A percentile compares a stretch with the other conserved stretches of the same genome.
Evolutionary conservation across 2,329 filamentous ascomycete genomes (phyloP).

Genomic region (Cordyceps javanica): DNA sequence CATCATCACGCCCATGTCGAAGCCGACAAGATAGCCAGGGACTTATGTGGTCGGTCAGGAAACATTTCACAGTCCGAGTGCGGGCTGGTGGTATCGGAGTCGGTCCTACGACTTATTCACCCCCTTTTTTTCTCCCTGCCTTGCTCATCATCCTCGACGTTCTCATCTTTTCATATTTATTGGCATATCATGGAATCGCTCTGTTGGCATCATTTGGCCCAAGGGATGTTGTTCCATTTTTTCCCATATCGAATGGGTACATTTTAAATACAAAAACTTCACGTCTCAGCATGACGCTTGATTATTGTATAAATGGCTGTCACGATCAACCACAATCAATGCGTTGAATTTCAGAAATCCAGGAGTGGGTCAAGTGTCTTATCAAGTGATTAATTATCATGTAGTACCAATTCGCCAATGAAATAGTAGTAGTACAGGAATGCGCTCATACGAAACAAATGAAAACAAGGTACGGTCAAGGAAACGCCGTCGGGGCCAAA

Average conservation of each 20-base stretch:
- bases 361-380: too few species aligned
- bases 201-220: too few species aligned
- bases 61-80: too few species aligned
- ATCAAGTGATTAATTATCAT: neutral
- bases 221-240: too few species aligned
- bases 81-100: too few species aligned
- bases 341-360: neutral
- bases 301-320: neutral
- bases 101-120: too few species aligned
- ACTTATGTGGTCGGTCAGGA: too few species aligned
- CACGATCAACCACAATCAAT: neutral
- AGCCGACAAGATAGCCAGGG: conserved; percentile 47
- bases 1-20: conserved; percentile 79
- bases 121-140: neutral
- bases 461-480: neutral
- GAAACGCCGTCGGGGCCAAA: neutral
- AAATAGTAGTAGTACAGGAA: neutral
- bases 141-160: too few species aligned
- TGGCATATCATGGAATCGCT: neutral
- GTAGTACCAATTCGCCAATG: neutral
- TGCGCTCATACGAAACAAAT: neutral
- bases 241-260: too few species aligned
- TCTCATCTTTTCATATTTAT: too few species aligned
- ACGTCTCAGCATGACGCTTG: neutral
- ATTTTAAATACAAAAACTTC: too few species aligned